These are phyloP conservation scores for Parastagonospora nodorum DNA, from an alignment of 2,329 filamentous ascomycete species.

Conservation along the genomic window DNA sequence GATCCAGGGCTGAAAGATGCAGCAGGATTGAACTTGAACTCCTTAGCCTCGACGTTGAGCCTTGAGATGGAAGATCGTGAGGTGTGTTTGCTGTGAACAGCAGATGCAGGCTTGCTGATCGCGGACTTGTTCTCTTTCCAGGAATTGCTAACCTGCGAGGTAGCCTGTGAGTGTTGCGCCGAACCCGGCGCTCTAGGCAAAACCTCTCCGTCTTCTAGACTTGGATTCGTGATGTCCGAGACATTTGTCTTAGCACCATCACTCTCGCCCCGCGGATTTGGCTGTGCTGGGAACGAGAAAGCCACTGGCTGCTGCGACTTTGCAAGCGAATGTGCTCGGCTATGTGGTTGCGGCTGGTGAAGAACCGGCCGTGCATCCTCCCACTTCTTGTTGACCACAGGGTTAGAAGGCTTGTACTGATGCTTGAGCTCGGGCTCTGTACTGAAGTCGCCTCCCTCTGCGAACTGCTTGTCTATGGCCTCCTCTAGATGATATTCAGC, in stretches of 20 bases:
- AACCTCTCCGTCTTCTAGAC: constrained; percentile 40
- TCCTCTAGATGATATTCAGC: constrained; percentile 85
- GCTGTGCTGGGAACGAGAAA: constrained; percentile 37
- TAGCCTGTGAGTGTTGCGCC: constrained; percentile 41
- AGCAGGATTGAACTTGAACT: constrained; percentile 76
- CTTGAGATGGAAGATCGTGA: constrained; percentile 75
- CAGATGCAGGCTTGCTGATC: constrained; percentile 38
- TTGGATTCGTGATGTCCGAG: constrained; percentile 47
- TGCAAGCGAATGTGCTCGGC: constrained; percentile 71
- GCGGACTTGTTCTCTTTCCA: constrained; percentile 45
- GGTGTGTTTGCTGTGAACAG: constrained; percentile 59
- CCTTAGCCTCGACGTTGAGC: constrained; percentile 86
- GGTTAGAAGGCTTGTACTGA: constrained; percentile 32
- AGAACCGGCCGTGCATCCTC: constrained; percentile 53
- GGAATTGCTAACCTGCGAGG: constrained; percentile 44
- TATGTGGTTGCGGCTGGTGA: constrained; percentile 76
- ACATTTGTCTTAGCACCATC: constrained; percentile 49
- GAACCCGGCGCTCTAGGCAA: constrained; percentile 25
- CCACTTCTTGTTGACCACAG: constrained; percentile 38
- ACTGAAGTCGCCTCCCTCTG: constrained; percentile 73
- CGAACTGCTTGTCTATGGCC: constrained; percentile 76
- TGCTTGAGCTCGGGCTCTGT: constrained; percentile 53
- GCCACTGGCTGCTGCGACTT: constrained; percentile 59
- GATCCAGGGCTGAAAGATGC: constrained; percentile 56
- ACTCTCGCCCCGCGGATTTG: constrained; percentile 43